Evolutionary conservation across 2,329 filamentous ascomycete species (phyloP).

Genomic region (Diplodia seriata): DNA sequence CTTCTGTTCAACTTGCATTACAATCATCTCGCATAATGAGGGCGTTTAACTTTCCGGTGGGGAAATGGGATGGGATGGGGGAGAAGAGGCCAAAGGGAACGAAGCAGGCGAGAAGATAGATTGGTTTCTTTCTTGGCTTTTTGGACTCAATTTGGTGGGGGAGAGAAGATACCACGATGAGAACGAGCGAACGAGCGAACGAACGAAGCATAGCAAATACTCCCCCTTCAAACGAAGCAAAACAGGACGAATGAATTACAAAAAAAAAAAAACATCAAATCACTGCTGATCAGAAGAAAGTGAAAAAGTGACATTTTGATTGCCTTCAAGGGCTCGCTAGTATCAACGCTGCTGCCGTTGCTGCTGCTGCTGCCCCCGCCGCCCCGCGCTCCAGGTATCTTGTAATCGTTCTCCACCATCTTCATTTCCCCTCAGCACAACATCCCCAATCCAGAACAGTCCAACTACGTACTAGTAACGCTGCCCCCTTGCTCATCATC

Average conservation of each 20-base stretch:
- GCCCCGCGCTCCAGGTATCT: conserved; percentile 4
- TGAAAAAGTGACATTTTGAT: too few species aligned
- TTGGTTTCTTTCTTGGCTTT: neutral
- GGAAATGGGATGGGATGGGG: too few species aligned
- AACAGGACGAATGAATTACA: neutral
- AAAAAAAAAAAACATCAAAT: conserved; percentile 8
- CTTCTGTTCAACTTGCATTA: conserved; percentile 3
- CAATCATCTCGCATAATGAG: conserved; percentile 17
- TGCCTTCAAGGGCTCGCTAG: neutral
- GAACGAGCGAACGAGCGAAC: neutral
- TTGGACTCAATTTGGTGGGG: neutral
- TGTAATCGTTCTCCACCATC: neutral
- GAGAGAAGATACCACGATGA: neutral
- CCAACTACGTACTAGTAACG: conserved; percentile 9
- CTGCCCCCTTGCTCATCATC: neutral
- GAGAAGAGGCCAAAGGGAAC: neutral
- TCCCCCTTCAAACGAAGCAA: neutral
- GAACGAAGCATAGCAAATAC: neutral
- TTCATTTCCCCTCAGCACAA: too few species aligned
- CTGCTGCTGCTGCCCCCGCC: too few species aligned
- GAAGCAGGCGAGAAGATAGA: neutral
- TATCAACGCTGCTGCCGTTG: neutral
- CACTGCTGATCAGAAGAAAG: neutral
- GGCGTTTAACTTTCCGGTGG: conserved; percentile 8
- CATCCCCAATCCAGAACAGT: too few species aligned